Percentiles rank a stretch among this genome's conserved stretches.
Conservation (phyloP, 371 early-diverging fungal genomes). For the Mortierella sp. region DNA sequence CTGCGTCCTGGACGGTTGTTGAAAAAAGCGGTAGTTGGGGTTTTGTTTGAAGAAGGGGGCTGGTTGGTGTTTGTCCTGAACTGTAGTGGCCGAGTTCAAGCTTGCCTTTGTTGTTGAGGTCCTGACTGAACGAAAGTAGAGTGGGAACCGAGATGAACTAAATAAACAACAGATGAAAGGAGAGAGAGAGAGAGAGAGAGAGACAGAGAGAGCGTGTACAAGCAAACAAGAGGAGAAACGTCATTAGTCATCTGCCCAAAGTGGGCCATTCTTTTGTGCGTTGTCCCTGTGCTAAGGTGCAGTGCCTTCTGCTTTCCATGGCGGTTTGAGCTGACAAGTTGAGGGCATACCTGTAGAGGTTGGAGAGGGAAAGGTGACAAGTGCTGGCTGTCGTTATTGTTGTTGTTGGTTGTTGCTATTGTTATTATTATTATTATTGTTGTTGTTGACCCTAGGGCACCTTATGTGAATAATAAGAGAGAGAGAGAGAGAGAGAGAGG, state of each 20-base stretch:
- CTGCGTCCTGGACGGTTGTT: slow-evolving; percentile 7
- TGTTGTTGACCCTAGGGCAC: neutral
- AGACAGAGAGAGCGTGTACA: neutral
- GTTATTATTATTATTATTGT: neutral
- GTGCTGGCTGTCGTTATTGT: neutral
- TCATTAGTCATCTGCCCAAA: neutral
- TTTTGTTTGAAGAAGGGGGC: too few species aligned
- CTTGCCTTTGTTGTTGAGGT: neutral
- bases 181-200: neutral
- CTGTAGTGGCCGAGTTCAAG: too few species aligned
- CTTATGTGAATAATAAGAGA: neutral
- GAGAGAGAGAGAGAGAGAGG: neutral
- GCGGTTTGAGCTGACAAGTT: neutral
- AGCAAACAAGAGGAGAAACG: neutral
- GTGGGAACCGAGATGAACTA: slow-evolving; percentile 6
- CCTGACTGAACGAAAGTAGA: neutral
- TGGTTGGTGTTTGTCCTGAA: too few species aligned
- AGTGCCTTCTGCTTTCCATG: too few species aligned
- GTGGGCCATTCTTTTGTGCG: neutral
- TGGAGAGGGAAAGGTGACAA: too few species aligned
- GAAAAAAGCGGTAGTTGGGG: neutral
- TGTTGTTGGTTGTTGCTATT: slow-evolving; percentile 6
- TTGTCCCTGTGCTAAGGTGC: neutral
- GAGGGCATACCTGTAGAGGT: neutral
- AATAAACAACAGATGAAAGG: neutral